Evolutionary conservation across 108 stramenopile species (phyloP), one percentile per base, ranked within the genome.

Genomic region (Aureococcus anophagefferens): DNA sequence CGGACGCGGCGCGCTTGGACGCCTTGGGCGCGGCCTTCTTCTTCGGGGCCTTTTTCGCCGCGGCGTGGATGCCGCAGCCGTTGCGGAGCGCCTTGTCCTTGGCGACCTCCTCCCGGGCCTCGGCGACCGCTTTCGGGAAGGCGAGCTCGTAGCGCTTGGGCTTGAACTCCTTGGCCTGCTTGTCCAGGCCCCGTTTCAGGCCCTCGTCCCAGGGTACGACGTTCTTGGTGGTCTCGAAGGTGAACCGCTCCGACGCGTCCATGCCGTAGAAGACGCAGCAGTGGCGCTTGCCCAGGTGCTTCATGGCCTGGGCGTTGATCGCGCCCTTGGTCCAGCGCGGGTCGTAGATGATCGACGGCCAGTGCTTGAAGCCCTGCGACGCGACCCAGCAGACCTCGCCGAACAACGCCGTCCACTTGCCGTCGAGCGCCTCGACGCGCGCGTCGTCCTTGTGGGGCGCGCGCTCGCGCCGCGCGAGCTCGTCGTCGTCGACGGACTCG

Each of bases 341-440:
- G 51, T 59, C 51, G 51, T 59, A 59, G 51, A 59, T 59, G 25
- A 59, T 59, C 21, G 51, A 59, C 51, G 51, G 51, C 51, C 51
- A 59, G 25, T 59, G 51, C 51, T 16, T 11, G 13, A 59, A 59
- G 17, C 51, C 51, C 25, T 16, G 51, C 51, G 14, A 25, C 25
- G 17, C 51, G 51, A 25, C 51, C 51, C 51, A 59, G 21, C 0
- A 3, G 21, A 59, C 51, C 21, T 59, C 51, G 21, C 21, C 51
- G 13, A 9, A 59, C 1, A 18, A 25, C 1, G 4, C 51, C 13
- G 17, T 59, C 51, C 51, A 59, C 51, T 59, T 11, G 21, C 21
- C 1, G 7, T 3, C 7, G 1, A 59, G 21, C 3, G 17, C 25
- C 51, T 59, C 51, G 51, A 59, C 4, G 21, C 3, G 1, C 21